Conservation (phyloP, 805 yeast genomes). For the Metschnikowia aberdeeniae region DNA sequence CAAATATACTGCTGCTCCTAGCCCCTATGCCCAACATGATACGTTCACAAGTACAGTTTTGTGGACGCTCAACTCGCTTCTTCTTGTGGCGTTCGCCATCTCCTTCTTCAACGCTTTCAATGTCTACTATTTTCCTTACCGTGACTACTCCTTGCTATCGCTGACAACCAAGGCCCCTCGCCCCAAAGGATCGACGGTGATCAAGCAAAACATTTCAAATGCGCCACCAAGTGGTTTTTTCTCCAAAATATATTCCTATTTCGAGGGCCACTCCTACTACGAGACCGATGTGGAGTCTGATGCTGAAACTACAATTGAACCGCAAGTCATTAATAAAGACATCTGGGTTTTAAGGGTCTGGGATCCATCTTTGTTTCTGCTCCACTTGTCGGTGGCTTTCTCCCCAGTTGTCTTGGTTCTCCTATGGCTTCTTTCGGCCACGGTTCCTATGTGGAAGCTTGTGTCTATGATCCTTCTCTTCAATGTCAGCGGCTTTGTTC, state of each 20-base stretch:
- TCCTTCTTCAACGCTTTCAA: conserved; percentile 18
- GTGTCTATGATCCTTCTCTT: conserved; percentile 28
- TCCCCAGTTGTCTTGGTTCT: conserved; percentile 54
- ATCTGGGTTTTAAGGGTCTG: conserved; percentile 61
- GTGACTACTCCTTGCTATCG: conserved; percentile 32
- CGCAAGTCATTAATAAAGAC: conserved; percentile 22
- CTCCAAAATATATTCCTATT: conserved; percentile 11
- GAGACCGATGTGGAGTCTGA: conserved; percentile 20
- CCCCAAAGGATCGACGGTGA: conserved; percentile 26
- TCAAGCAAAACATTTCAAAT: conserved; percentile 12
- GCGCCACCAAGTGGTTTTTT: conserved; percentile 12
- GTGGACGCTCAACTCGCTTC: conserved; percentile 16
- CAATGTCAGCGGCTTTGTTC: conserved; percentile 33
- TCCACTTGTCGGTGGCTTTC: conserved; percentile 48
- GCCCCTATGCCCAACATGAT: conserved; percentile 3
- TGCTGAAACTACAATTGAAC: conserved; percentile 22
- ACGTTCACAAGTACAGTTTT: conserved; percentile 12
- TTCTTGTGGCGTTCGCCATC: conserved; percentile 11
- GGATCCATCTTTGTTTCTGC: conserved; percentile 60
- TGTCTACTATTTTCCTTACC: conserved; percentile 18
- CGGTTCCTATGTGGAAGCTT: conserved; percentile 29
- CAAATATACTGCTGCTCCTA: not conserved
- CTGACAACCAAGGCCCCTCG: conserved; percentile 17
- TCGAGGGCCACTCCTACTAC: conserved; percentile 14
- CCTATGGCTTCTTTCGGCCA: conserved; percentile 24